Evolutionary conservation across 2,329 filamentous ascomycete species (phyloP).

Genomic region (Aspergillus sp.): DNA sequence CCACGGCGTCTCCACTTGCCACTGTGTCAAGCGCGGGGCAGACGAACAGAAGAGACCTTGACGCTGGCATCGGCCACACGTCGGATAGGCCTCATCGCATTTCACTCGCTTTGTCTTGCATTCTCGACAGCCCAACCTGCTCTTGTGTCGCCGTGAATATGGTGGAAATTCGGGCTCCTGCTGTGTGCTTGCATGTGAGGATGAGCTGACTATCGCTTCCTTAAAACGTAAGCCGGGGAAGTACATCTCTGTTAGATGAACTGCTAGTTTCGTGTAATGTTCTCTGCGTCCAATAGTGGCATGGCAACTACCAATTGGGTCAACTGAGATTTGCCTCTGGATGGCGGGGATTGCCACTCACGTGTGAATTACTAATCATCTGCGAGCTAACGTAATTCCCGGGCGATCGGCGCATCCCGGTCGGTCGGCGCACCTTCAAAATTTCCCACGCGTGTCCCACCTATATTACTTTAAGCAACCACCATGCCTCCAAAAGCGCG

Average conservation of each 20-base stretch:
- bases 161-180: slow-evolving; percentile 14
- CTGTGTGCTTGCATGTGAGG: slow-evolving; percentile 12
- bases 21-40: slow-evolving; percentile 16
- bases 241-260: slow-evolving; percentile 10
- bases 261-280: too few species aligned
- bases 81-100: slow-evolving; percentile 27
- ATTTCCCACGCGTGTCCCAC: too few species aligned
- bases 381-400: too few species aligned
- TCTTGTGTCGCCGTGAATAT: slow-evolving; percentile 15
- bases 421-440: too few species aligned
- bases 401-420: too few species aligned
- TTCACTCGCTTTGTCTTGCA: slow-evolving; percentile 27
- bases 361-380: too few species aligned
- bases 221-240: slow-evolving; percentile 17
- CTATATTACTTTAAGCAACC: too few species aligned
- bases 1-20: slow-evolving; percentile 22
- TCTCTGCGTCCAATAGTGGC: too few species aligned
- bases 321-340: too few species aligned
- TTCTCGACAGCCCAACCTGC: slow-evolving; percentile 25
- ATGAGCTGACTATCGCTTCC: slow-evolving; percentile 12
- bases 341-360: too few species aligned
- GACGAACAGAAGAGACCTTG: slow-evolving; percentile 21
- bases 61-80: slow-evolving; percentile 22
- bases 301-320: too few species aligned
- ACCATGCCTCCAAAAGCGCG: too few species aligned